Conservation (phyloP, 2,329 filamentous ascomycete genomes). For the Tolypocladium paradoxum region DNA sequence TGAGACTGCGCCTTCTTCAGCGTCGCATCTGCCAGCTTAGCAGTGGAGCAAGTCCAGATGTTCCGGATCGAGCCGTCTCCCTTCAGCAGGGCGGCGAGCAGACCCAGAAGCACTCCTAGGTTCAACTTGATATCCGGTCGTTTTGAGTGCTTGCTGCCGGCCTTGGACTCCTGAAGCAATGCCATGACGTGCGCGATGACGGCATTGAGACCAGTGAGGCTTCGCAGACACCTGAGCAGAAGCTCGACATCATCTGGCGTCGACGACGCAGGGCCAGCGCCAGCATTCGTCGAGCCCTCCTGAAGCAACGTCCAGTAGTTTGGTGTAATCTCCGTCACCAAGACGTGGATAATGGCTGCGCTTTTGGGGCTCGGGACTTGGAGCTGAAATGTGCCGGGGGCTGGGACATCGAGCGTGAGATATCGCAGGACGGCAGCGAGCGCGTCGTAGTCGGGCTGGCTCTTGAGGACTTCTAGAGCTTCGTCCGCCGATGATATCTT, state of each 20-base stretch:
- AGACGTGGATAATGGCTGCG: conserved; percentile 62
- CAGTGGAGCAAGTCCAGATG: conserved; percentile 27
- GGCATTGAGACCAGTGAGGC: conserved; percentile 68
- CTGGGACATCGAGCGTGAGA: conserved; percentile 24
- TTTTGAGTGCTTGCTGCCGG: conserved; percentile 23
- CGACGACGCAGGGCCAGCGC: conserved; percentile 1
- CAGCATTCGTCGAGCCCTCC: conserved; percentile 24
- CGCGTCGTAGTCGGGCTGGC: conserved; percentile 49
- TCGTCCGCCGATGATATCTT: conserved; percentile 29
- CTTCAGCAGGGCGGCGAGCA: conserved; percentile 31
- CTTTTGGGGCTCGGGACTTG: conserved; percentile 49
- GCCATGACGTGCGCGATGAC: conserved; percentile 57
- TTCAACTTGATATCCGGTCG: conserved; percentile 32
- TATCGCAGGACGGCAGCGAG: conserved; percentile 43
- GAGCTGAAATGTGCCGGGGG: conserved; percentile 12
- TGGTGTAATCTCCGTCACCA: conserved; percentile 65
- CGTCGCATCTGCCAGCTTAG: conserved; percentile 9
- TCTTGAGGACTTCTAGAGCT: conserved; percentile 48
- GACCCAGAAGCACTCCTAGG: conserved; percentile 30
- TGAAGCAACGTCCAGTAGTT: conserved; percentile 68
- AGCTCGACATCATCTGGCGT: conserved; percentile 29
- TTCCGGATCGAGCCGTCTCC: conserved; percentile 22
- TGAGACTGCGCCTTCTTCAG: conserved; percentile 22
- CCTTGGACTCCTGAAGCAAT: conserved; percentile 42
- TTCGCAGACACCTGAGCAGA: conserved; percentile 57